These are phyloP conservation scores for Achlya hypogyna DNA, from an alignment of 352 stramenopile species.

Conservation along the genomic window DNA sequence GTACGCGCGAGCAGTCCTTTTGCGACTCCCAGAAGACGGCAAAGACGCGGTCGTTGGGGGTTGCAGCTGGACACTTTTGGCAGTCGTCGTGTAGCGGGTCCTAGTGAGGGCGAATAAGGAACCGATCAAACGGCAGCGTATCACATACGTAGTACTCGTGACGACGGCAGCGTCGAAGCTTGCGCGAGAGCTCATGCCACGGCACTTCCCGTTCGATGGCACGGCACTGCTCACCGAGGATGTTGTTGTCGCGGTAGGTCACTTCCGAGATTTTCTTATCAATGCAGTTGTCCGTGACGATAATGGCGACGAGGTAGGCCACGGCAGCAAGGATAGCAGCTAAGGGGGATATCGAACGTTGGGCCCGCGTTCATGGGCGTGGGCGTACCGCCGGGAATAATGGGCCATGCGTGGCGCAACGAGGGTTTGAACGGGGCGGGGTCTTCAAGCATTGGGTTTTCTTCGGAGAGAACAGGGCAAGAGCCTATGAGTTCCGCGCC, in stretches of 20 bases:
- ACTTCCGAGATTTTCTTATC: background rate
- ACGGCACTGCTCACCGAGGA: background rate
- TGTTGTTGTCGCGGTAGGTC: background rate
- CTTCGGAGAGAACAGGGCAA: background rate
- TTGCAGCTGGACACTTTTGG: background rate
- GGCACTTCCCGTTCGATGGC: background rate
- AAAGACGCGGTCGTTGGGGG: background rate
- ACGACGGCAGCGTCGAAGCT: background rate
- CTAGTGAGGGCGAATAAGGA: background rate
- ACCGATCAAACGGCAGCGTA: background rate
- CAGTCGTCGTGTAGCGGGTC: constrained; percentile 6
- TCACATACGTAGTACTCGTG: constrained; percentile 15
- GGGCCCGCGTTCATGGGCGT: background rate
- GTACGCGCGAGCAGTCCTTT: background rate
- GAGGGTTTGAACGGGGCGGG: background rate
- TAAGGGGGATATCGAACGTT: background rate
- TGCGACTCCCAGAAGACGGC: constrained; percentile 8
- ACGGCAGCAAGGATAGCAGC: background rate
- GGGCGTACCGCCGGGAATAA: background rate
- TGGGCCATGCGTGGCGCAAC: background rate
- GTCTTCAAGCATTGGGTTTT: background rate
- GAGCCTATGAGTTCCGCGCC: background rate
- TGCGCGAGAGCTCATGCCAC: constrained; percentile 13
- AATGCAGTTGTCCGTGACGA: background rate
- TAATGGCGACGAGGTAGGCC: background rate